These are phyloP conservation scores for Rubia tinctorum DNA, from an alignment of 305 asterid species.

Conservation along the genomic window DNA sequence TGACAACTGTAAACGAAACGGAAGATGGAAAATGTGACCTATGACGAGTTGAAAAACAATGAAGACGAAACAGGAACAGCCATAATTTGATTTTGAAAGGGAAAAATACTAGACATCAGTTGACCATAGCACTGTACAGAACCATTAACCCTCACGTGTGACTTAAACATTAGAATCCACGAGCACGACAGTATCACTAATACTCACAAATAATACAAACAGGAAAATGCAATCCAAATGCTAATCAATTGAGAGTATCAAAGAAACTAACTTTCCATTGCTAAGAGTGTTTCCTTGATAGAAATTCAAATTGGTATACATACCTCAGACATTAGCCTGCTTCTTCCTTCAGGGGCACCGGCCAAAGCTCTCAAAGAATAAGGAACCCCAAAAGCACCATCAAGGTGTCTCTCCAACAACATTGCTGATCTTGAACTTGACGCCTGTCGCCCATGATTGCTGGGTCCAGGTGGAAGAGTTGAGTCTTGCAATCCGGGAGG, in stretches of 20 bases:
- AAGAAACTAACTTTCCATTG: neutral
- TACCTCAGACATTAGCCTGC: slow-evolving; percentile 54
- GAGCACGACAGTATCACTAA: neutral
- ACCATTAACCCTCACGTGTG: neutral
- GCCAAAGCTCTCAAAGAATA: slow-evolving; percentile 53
- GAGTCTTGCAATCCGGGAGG: slow-evolving; percentile 43
- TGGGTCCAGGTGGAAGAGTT: slow-evolving; percentile 45
- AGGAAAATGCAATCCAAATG: neutral
- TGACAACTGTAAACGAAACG: neutral
- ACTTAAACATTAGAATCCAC: neutral
- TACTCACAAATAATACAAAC: neutral
- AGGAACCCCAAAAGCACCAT: slow-evolving; percentile 55
- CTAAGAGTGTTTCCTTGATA: neutral
- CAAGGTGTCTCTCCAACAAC: slow-evolving; percentile 68
- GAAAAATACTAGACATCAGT: neutral
- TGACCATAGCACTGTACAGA: neutral
- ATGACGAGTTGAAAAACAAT: too few relatives aligned
- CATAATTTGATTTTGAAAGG: neutral
- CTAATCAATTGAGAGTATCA: neutral
- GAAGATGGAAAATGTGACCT: neutral
- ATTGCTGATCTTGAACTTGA: slow-evolving; percentile 55
- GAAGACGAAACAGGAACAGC: neutral
- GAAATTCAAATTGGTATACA: neutral
- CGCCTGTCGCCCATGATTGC: slow-evolving; percentile 38
- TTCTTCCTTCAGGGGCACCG: slow-evolving; percentile 72